Conservation (phyloP, 306 rosid genomes). For the Prosopis cineraria region DNA sequence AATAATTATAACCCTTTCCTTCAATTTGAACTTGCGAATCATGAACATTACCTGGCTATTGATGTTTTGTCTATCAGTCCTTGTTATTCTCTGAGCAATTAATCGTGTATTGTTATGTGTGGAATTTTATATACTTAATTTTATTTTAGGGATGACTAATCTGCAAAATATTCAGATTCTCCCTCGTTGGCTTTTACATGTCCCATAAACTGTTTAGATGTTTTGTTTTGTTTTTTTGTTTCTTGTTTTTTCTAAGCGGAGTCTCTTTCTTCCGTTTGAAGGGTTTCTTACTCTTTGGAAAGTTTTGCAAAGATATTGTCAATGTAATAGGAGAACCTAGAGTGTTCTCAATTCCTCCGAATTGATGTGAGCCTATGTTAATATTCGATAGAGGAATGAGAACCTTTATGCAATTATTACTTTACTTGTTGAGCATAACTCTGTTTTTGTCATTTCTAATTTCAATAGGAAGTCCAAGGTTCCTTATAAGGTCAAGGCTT, state of each 20-base stretch:
- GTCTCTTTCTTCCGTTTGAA: background rate
- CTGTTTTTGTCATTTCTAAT: background rate
- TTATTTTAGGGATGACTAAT: background rate
- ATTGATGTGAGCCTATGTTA: background rate
- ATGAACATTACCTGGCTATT: background rate
- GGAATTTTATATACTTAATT: background rate
- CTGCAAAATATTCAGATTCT: background rate
- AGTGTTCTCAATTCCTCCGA: background rate
- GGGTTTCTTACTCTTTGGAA: background rate
- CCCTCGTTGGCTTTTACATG: background rate
- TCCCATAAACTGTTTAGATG: background rate
- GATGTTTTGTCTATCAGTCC: background rate
- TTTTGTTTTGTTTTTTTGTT: background rate
- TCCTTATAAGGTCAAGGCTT: slow-evolving; percentile 6
- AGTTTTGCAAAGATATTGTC: background rate
- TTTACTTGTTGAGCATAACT: background rate
- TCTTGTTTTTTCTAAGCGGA: background rate
- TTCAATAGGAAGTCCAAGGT: background rate
- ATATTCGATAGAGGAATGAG: background rate
- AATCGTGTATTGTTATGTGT: background rate
- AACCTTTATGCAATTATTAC: background rate
- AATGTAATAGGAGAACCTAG: background rate
- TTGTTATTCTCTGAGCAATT: background rate
- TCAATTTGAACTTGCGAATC: background rate
- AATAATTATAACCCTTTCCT: background rate